Percentiles rank a stretch among this genome's conserved stretches.
Conservation (phyloP, 176 grass and related monocot genomes). For the Poa pratensis region DNA sequence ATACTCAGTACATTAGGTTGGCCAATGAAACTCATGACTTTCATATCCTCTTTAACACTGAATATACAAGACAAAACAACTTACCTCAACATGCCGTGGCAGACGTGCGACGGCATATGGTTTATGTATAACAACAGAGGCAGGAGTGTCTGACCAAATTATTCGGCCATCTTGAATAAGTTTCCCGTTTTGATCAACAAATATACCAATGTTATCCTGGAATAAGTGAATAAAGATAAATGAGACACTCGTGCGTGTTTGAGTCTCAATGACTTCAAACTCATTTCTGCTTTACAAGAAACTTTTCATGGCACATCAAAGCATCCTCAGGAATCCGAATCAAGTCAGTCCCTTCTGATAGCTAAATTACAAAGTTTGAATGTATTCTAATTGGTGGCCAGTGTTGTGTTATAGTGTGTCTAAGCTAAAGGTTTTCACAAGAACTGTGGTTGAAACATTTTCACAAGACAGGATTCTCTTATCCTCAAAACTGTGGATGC, state of each 20-base stretch:
- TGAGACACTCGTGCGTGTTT: background rate
- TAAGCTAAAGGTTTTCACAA: conserved; percentile 23
- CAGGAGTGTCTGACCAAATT: conserved; percentile 92
- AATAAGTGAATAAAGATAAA: conserved; percentile 31
- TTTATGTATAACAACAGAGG: conserved; percentile 75
- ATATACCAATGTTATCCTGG: conserved; percentile 97
- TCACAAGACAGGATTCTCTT: conserved; percentile 29
- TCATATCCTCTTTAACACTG: background rate
- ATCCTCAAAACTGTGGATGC: conserved; percentile 28
- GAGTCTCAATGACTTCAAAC: background rate
- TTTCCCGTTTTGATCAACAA: conserved; percentile 99
- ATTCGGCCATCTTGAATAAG: conserved; percentile 94
- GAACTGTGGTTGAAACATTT: conserved; percentile 34
- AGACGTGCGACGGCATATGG: conserved; percentile 86
- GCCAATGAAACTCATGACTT: background rate
- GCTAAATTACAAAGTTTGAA: background rate
- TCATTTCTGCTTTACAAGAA: conserved; percentile 19
- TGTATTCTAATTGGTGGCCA: conserved; percentile 15
- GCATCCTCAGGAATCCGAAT: conserved; percentile 17
- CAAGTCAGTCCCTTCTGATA: background rate
- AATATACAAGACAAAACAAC: conserved; percentile 30
- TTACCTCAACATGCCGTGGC: conserved; percentile 81
- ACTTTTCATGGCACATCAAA: conserved; percentile 11
- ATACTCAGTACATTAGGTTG: conserved; percentile 27
- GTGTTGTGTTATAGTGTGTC: background rate